These are phyloP conservation scores for Atkinsonella texensis DNA, from an alignment of 2,329 filamentous ascomycete species.

Conservation along the genomic window DNA sequence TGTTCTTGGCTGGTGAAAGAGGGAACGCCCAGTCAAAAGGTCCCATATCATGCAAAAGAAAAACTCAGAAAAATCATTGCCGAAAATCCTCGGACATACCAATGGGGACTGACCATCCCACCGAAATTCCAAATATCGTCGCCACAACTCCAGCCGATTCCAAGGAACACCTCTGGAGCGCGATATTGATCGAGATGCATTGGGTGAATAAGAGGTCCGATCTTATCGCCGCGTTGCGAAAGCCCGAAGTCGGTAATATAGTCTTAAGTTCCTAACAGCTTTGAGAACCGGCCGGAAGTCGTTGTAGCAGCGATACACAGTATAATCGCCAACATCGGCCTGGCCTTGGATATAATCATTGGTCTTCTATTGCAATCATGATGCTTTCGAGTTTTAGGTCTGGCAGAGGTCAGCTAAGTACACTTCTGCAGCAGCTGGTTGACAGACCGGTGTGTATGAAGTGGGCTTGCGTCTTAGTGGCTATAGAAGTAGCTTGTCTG, in stretches of 20 bases:
- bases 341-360: conserved; percentile 12
- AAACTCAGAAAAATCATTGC: neutral
- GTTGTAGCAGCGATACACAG: conserved; percentile 11
- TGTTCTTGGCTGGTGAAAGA: conserved; percentile 10
- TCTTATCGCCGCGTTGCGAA: conserved; percentile 1
- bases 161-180: conserved; percentile 14
- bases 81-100: neutral
- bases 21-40: conserved; percentile 11
- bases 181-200: conserved; percentile 13
- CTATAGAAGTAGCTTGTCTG: too few species aligned
- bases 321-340: conserved; percentile 1
- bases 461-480: conserved; percentile 28
- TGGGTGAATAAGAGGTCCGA: conserved; percentile 6
- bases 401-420: neutral
- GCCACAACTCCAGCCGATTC: conserved; percentile 12
- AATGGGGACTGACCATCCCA: conserved; percentile 9
- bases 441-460: conserved; percentile 30
- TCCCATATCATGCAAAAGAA: conserved; percentile 13
- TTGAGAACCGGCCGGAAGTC: conserved; percentile 7
- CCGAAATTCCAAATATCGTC: conserved; percentile 13
- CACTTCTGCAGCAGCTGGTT: neutral
- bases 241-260: conserved; percentile 4
- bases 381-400: conserved; percentile 15
- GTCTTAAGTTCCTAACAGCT: conserved; percentile 1
- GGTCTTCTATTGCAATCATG: conserved; percentile 13